Evolutionary conservation across 2,329 filamentous ascomycete genomes (phyloP), one percentile per base, ranked within the genome.

Genomic region (Exophiala phaeomuriformis): DNA sequence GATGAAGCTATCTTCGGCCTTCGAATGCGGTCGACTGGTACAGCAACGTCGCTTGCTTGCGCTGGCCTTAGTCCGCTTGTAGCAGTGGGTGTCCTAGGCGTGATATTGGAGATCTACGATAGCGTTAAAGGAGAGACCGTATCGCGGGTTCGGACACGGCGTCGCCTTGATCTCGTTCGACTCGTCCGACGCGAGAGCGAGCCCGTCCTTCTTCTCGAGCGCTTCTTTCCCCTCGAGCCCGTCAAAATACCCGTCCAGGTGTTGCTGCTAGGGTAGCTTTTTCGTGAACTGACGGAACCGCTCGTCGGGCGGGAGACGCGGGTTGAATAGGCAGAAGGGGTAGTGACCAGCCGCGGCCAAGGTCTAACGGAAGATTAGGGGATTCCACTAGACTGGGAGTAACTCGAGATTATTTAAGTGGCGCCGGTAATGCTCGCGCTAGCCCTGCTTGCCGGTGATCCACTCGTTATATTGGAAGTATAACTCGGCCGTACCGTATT

Each of bases 401-500:
- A 47, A 60, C 46, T 64, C 51, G 48, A 61, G 57, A 50, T 61
- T 45, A 49, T 57, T 56, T 35, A 64, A 35, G 50, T 63, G 49
- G 45, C 45, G 44, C 53, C 55, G 55, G 52, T 52, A 64, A 51
- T 63, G 49, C 43, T 51, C 36, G 35, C 47, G 43, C 59, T 46
- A 63, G 49, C 52, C 53, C 46, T 56, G 33, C 49, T 48, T 35
- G 31, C 37, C 33, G 40, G 52, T 56, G 49, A 64, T 57, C 62
- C 51, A 64, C 33, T 62, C 29, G 47, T 60, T 53, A 47, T 47
- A 64, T 27, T 55, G 28, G 49, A 64, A 64, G 52, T 50, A 64
- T 30, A 64, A 53, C 54, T 64, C 53, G 31, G 58, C 47, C 58
- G 59, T 58, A 52, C 55, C 42, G 39, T 58, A 49, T 56, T 56